phyloP scores from a whole-genome alignment of 345 rosid species.

The Litchi chinensis region DNA sequence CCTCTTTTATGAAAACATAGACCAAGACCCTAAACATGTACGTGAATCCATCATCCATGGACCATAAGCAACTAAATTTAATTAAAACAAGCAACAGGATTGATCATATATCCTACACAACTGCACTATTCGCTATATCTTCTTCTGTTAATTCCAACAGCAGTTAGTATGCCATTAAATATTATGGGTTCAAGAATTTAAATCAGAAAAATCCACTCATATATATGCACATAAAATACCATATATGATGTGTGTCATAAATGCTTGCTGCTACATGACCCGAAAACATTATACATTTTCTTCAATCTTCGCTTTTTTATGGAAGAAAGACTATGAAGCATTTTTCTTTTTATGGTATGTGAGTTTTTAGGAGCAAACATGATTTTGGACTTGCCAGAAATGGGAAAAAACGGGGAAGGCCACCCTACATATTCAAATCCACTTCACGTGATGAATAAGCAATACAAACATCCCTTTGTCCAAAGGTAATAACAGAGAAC shows the following conservation, averaged over 20 bases:
- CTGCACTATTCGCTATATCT: background rate
- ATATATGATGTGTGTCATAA: conserved; percentile 8
- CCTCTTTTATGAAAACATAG: conserved; percentile 16
- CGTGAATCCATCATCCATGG: no score
- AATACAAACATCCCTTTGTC: conserved; percentile 6
- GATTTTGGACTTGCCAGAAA: conserved; percentile 21
- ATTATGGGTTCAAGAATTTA: conserved; percentile 9
- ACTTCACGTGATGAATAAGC: conserved; percentile 20
- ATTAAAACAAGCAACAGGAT: background rate
- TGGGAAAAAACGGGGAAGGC: conserved; percentile 4
- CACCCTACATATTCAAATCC: background rate
- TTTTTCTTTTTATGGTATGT: conserved; percentile 24
- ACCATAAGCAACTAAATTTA: background rate
- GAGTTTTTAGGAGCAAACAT: conserved; percentile 28
- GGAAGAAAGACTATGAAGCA: conserved; percentile 28
- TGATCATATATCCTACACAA: background rate
- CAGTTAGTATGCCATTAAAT: background rate
- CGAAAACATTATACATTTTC: conserved; percentile 13
- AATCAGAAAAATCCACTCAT: background rate
- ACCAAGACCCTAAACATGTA: background rate
- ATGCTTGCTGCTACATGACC: conserved; percentile 1
- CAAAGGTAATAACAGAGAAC: background rate
- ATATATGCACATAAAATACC: background rate
- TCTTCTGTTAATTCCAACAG: background rate
- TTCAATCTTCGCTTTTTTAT: conserved; percentile 14